These are phyloP conservation scores for Ustilago nuda DNA, from an alignment of 1,284 basidiomycete species.

Conservation along the genomic window DNA sequence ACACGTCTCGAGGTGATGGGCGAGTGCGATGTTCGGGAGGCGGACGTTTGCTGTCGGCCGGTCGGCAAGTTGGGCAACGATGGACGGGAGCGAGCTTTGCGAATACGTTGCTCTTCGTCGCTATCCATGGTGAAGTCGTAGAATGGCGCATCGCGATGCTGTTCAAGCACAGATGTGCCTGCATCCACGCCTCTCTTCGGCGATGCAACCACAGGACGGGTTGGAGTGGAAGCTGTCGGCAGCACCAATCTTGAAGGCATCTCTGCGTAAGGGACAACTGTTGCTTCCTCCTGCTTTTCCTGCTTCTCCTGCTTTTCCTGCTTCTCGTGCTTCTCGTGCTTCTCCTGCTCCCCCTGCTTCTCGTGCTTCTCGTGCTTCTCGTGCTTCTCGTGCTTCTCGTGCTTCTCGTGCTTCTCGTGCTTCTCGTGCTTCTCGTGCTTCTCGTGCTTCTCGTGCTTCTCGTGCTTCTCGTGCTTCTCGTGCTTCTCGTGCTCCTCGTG, in stretches of 20 bases:
- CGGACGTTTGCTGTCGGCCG: neutral
- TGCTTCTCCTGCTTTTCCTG: too few species aligned
- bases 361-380: too few species aligned
- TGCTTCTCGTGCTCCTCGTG: too few species aligned
- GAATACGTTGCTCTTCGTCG: conserved; percentile 41
- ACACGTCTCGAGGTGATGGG: conserved; percentile 13
- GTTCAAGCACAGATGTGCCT: conserved; percentile 32
- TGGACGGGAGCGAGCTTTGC: conserved; percentile 27
- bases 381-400: too few species aligned
- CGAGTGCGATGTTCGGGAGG: neutral
- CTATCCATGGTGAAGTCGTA: conserved; percentile 50
- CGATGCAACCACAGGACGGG: neutral
- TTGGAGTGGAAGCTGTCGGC: neutral
- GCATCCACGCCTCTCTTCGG: conserved; percentile 12
- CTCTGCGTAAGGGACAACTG: neutral
- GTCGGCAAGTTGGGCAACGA: conserved; percentile 24
- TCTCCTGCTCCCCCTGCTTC: too few species aligned
- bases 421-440: too few species aligned
- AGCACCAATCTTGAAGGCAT: neutral
- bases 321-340: too few species aligned
- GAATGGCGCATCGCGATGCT: conserved; percentile 40
- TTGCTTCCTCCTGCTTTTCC: neutral
- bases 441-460: too few species aligned
- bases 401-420: too few species aligned
- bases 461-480: too few species aligned